Conservation (phyloP, 1,139 yeast species). For the Diutina siamensis region DNA sequence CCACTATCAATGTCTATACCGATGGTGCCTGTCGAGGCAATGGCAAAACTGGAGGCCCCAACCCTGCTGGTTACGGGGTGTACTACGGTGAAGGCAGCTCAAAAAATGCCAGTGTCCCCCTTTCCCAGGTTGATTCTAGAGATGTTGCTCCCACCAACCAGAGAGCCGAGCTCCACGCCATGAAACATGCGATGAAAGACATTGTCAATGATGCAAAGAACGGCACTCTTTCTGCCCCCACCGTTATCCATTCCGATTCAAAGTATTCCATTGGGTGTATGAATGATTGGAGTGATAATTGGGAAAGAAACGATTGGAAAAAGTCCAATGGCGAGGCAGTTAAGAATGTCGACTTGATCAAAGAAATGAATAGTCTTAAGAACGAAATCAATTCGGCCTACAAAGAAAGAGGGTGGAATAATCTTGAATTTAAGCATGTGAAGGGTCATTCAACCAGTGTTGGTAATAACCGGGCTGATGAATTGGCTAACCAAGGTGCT, state of each 20-base stretch:
- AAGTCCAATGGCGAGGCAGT: neutral
- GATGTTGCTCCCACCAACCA: neutral
- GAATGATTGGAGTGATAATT: neutral
- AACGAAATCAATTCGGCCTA: neutral
- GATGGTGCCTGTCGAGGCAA: slow-evolving; percentile 5
- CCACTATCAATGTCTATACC: neutral
- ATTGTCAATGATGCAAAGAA: neutral
- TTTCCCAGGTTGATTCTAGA: neutral
- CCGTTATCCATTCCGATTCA: neutral
- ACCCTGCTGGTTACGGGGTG: neutral
- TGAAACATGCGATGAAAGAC: neutral
- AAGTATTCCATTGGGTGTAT: neutral
- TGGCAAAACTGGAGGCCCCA: neutral
- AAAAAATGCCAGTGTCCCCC: neutral
- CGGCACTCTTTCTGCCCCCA: neutral
- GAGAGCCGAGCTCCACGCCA: slow-evolving; percentile 2
- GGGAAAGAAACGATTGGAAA: neutral
- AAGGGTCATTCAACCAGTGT: neutral
- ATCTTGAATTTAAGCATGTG: neutral
- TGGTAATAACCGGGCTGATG: neutral
- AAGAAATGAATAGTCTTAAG: neutral
- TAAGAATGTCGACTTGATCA: slow-evolving; percentile 1
- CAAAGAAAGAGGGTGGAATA: neutral
- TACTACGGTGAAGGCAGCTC: neutral
- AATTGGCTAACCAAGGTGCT: neutral